phyloP scores from a whole-genome alignment of 495 filamentous ascomycete species.

The Hyphodiscus hymeniophilus region DNA sequence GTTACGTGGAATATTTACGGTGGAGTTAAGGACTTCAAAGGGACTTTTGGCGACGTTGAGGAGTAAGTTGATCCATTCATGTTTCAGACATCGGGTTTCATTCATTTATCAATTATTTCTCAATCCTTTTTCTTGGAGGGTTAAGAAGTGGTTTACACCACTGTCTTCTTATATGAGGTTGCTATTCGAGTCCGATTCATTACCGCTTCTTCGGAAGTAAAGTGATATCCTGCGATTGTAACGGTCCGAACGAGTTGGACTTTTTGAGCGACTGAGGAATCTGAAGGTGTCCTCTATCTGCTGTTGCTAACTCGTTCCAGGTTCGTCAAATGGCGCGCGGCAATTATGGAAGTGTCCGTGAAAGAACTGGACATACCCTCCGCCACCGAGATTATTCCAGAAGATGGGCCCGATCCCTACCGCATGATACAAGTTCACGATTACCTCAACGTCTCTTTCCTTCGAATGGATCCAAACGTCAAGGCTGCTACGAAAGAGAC shows the following conservation, averaged over 20 bases:
- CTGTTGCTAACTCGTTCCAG: too few species aligned
- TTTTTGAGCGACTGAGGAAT: too few species aligned
- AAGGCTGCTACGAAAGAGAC: slow-evolving; percentile 67
- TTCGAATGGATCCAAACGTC: slow-evolving; percentile 61
- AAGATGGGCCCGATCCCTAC: slow-evolving; percentile 69
- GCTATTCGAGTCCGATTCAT: slow-evolving; percentile 2
- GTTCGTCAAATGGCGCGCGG: slow-evolving; percentile 79
- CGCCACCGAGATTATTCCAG: slow-evolving; percentile 64
- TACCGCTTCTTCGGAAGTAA: slow-evolving; percentile 9
- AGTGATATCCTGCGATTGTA: too few species aligned
- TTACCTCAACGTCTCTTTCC: slow-evolving; percentile 74
- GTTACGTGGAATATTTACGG: slow-evolving; percentile 88
- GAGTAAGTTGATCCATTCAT: slow-evolving; percentile 63
- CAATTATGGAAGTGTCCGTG: slow-evolving; percentile 77
- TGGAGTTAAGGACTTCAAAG: slow-evolving; percentile 58
- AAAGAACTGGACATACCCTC: slow-evolving; percentile 55
- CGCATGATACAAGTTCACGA: slow-evolving; percentile 87
- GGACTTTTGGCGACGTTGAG: slow-evolving; percentile 68
- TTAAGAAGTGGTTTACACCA: too few species aligned
- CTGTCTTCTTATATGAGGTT: too few species aligned
- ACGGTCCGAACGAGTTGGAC: too few species aligned
- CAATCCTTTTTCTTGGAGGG: too few species aligned
- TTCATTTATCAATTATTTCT: too few species aligned
- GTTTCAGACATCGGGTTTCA: too few species aligned
- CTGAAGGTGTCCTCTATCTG: too few species aligned